Evolutionary conservation across 2,329 filamentous ascomycete genomes (phyloP), one percentile per base, ranked within the genome.

Genomic region (Ceratocystiopsis brevicomis): DNA sequence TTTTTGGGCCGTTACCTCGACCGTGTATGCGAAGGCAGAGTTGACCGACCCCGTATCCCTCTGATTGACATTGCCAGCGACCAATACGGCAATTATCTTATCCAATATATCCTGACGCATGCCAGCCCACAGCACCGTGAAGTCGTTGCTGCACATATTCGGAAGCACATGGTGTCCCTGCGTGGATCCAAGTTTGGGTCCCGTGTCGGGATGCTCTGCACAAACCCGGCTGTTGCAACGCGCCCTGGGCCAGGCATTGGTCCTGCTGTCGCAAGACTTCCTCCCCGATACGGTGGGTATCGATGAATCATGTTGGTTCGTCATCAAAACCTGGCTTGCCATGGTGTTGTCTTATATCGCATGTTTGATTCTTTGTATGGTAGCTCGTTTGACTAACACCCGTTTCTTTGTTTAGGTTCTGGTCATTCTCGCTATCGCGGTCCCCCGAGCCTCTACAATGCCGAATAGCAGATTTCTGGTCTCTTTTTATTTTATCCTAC

Each of bases 101-200:
- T 98, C 49, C 90, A 98, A 61, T 94, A 92, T 74, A 90, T 98
- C 56, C 69, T 98, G 56, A 87, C 85, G 53, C 83, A 95, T 58
- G 81, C 85, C 48, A 76, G 78, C 45, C 68, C 81, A 44, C 85
- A 92, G 58, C 90, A 96, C 58, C 83, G 86, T 46, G 92, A 98
- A 57, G 68, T 93, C 50, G 90, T 98, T 50, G 86, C 87, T 40
- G 78, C 78, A 45, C 90, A 98, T 57, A 93, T 98, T 54, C 81
- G 85, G 53, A 96, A 96, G 72, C 90, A 98, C 61, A 98, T 98
- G 90, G 90, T 98, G 10, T 98, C 90, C 45, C 80, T 98, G 40
- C 83, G 90, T 48, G 90, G 90, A 45, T 96, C 90, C 56, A 98
- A 98, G 61, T 98, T 96, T 59, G 90, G 90, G 48, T 98, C 90